phyloP scores from a whole-genome alignment of 352 stramenopile species.

The Pythium scleroteichum region DNA sequence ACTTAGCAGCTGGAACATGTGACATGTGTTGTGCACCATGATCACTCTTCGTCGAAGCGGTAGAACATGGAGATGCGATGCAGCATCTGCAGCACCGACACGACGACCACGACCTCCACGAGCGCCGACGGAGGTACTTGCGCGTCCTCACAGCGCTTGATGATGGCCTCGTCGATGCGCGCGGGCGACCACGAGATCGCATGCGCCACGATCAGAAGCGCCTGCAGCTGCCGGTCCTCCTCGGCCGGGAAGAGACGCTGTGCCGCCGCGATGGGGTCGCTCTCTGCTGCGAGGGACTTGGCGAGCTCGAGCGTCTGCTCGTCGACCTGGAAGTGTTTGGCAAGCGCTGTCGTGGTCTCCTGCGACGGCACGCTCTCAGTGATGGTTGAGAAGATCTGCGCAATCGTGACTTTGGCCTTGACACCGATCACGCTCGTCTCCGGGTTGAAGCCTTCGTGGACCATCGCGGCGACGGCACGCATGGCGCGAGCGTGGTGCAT shows the following conservation, averaged over 20 bases:
- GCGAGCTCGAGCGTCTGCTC: constrained; percentile 2
- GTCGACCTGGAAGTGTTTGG: constrained; percentile 19
- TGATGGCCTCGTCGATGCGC: constrained; percentile 12
- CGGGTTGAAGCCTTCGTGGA: constrained; percentile 20
- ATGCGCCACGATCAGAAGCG: constrained; percentile 22
- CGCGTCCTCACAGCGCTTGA: constrained; percentile 13
- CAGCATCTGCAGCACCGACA: constrained; percentile 29
- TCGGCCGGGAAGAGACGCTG: constrained; percentile 3
- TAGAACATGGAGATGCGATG: constrained; percentile 31
- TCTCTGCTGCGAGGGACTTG: constrained; percentile 4
- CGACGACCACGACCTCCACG: constrained; percentile 22
- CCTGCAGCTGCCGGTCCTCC: constrained; percentile 13
- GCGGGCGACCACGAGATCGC: constrained; percentile 22
- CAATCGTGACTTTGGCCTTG: constrained; percentile 15
- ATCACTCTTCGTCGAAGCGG: constrained; percentile 9
- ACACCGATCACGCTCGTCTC: constrained; percentile 20
- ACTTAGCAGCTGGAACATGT: too few relatives aligned
- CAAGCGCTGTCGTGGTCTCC: constrained; percentile 12
- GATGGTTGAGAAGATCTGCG: constrained; percentile 22
- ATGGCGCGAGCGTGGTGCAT: constrained; percentile 25
- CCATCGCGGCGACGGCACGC: constrained; percentile 14
- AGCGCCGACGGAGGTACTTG: constrained; percentile 8
- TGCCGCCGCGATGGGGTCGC: constrained; percentile 14
- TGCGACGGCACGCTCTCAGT: constrained; percentile 21
- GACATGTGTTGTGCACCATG: background rate